Base-by-base conservation (phyloP, 108 stramenopile species). In the Nitzschia sp. region DNA sequence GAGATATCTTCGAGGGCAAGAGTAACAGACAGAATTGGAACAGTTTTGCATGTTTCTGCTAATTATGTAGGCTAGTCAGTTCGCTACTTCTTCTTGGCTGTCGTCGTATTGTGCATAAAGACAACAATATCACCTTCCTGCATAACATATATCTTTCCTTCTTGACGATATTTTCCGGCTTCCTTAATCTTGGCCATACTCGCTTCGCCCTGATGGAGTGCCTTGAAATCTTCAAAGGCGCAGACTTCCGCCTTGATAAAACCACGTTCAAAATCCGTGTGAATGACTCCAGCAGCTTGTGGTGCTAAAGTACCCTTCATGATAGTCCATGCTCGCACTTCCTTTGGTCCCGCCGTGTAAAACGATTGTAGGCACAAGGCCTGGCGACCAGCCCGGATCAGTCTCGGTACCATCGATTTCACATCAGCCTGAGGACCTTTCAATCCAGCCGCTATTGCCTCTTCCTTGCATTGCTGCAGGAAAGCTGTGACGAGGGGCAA, bases 181-280 rank as follows among this genome's bases (percentile, higher is more conserved):
- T 97, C 95, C 83, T 99, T 98, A n/a, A 98, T 83, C 61, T 92
- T 91, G 8, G 97, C 97, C 96, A 95, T 95, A 76, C 92, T 89
- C 5, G 91, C 78, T 58, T 93, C 83, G 46, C 96, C 97, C 31
- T 80, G 75, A 77, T 94, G 93, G 38, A 93, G 82, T 33, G 88
- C 92, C 77, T 98, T 98, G 74, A 99, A 96, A 77, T 99, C 98
- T 45, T 97, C 95, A 80, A 91, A 99, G 45, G 83, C 80, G 67
- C 86, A 84, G n/a, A 98, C 95, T 67, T 99, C 99, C 3, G 98
- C 99, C 71, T 95, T 96, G 83, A 99, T 99, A 76, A 99, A 99
- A 35, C 98, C 98, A 54, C 97, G 82, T 82, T 99, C 99, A 74
- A 99, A 99, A 77, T 99, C 99, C 2, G 95, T 92, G 81, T 99